phyloP scores from a whole-genome alignment of 225 moss, liverwort and hornwort species.

The Takakia lepidozioides region DNA sequence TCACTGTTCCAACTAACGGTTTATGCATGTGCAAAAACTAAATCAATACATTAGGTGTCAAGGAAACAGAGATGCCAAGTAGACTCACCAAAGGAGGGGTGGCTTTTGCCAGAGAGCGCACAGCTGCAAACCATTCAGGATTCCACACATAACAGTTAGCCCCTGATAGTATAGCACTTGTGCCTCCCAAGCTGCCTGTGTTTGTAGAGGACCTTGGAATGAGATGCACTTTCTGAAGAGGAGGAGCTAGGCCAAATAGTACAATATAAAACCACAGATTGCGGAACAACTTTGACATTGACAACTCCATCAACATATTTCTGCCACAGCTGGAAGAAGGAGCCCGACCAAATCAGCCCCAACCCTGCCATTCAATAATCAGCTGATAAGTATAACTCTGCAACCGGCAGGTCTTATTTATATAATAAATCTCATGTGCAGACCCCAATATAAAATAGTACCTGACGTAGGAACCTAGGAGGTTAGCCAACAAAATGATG shows the following conservation, averaged over 20 bases:
- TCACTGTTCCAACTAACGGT: no score
- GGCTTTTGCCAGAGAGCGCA: slow-evolving; percentile 42
- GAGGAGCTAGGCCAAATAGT: slow-evolving; percentile 74
- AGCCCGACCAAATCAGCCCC: slow-evolving; percentile 63
- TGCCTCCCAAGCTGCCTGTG: slow-evolving; percentile 37
- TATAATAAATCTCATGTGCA: no score
- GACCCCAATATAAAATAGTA: no score
- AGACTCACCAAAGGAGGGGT: slow-evolving; percentile 66
- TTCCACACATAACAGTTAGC: slow-evolving; percentile 58
- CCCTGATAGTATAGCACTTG: slow-evolving; percentile 46
- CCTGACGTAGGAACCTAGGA: no score
- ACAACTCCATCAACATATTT: slow-evolving; percentile 66
- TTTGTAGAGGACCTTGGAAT: slow-evolving; percentile 40
- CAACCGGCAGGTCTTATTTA: no score
- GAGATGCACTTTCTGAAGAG: slow-evolving; percentile 45
- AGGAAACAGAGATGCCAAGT: no score
- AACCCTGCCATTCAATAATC: slow-evolving; percentile 23
- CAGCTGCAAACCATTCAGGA: slow-evolving; percentile 67
- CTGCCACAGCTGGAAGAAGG: slow-evolving; percentile 70
- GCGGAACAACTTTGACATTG: slow-evolving; percentile 58
- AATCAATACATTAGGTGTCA: no score
- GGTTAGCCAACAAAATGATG: no score
- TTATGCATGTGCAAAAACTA: no score
- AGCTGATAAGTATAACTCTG: background rate
- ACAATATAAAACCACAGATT: slow-evolving; percentile 84